phyloP scores from a whole-genome alignment of 208 protist species.

The Leishmania aethiopica region DNA sequence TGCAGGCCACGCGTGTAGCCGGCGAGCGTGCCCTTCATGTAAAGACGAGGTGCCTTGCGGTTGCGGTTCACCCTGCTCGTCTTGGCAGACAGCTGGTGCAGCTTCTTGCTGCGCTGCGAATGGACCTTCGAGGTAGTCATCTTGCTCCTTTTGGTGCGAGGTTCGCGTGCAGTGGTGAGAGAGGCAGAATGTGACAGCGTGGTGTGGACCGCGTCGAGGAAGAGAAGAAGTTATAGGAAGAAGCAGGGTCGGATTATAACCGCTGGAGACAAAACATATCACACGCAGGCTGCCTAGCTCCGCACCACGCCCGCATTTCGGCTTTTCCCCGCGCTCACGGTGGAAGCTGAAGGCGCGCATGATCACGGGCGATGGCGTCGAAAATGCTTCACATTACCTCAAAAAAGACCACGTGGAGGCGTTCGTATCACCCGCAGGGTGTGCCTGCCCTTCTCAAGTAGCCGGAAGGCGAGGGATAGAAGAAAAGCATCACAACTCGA shows the following conservation, averaged over 20 bases:
- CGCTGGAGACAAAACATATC: background rate
- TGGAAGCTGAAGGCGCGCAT: background rate
- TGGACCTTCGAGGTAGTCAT: conserved; percentile 81
- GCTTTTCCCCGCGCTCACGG: background rate
- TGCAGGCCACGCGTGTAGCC: conserved; percentile 91
- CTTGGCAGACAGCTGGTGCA: conserved; percentile 88
- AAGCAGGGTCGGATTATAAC: background rate
- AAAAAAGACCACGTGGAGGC: background rate
- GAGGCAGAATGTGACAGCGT: background rate
- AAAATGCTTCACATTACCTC: background rate
- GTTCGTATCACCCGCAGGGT: background rate
- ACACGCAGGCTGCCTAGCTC: background rate
- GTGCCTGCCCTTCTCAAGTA: background rate
- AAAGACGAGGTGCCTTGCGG: conserved; percentile 89
- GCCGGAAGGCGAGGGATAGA: background rate
- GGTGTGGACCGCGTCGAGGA: background rate
- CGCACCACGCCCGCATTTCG: background rate
- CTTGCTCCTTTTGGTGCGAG: conserved; percentile 8
- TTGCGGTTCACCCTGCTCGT: conserved; percentile 84
- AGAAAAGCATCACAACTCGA: background rate
- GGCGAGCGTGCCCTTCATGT: conserved; percentile 92
- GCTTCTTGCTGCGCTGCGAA: conserved; percentile 90
- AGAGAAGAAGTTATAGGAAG: background rate
- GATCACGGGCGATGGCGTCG: background rate
- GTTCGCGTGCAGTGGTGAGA: background rate